Evolutionary conservation across 2,329 filamentous ascomycete species (phyloP), one percentile per base, ranked within the genome.

Genomic region (Pseudogymnoascus sp.): DNA sequence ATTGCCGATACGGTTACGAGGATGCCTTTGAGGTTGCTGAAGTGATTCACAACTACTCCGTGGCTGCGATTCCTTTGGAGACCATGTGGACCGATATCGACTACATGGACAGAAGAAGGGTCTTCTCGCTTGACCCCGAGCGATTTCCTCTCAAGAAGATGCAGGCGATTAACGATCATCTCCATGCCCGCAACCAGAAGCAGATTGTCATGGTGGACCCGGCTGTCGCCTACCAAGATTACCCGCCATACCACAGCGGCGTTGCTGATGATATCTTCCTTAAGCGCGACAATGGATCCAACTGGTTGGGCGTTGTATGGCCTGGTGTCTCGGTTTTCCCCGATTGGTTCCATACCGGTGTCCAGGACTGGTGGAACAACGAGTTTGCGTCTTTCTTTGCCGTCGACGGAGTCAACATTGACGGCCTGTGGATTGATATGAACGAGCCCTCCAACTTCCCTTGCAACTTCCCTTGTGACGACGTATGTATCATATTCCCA

Each of bases 161-260:
- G 78, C 85, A 83, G 39, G 81, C 88, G 68, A 75, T 92, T 1
- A 85, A 88, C 21, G 77, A 82, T 37, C 83, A 87, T 21, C 80
- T 95, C 0, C 89, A 92, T 69, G 73, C 76, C 5, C 81, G 85
- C 63, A 75, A 88, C 45, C 88, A 91, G 72, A 82, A 88, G 57
- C 90, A 90, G 67, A 81, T 91, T 31, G 76, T 93, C 57, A 95
- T 95, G 85, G 87, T 93, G 0, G 90, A 95, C 68, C 87, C 88
- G 2, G 84, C 85, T 1, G 78, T 81, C 16, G 79, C 81, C 37
- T 81, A 81, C 65, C 75, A 70, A 63, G 59, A 81, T 66, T 86
- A 85, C 67, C 67, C 71, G 1, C 75, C 82, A 1, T 87, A 83
- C 70, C 75, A 82, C 47, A 75, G 78, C 47, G 85, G 84, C 2